These are phyloP conservation scores for Xylaria arbuscula DNA, from an alignment of 2,329 filamentous ascomycete species.

Conservation along the genomic window DNA sequence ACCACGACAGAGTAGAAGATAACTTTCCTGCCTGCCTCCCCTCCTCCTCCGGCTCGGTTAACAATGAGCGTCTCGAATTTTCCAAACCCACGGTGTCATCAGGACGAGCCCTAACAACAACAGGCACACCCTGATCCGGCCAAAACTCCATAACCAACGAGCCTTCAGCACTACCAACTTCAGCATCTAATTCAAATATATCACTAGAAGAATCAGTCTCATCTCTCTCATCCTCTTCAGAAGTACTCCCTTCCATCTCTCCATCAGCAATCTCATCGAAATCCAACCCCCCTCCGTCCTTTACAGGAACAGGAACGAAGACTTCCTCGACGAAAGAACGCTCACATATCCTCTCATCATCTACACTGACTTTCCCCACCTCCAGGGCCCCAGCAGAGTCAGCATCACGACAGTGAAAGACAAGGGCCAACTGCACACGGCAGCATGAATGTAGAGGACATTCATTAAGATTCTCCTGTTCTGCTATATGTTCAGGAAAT, in stretches of 20 bases:
- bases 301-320: background rate
- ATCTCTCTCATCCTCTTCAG: background rate
- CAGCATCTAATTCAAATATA: background rate
- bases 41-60: too few species aligned
- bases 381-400: background rate
- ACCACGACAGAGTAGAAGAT: too few species aligned
- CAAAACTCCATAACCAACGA: background rate
- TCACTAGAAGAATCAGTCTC: background rate
- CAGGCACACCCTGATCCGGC: background rate
- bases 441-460: background rate
- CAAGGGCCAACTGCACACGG: background rate
- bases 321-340: background rate
- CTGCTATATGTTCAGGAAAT: background rate
- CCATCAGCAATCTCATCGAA: background rate
- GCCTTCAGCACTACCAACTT: background rate
- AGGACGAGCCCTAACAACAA: background rate
- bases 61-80: background rate
- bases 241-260: too few species aligned
- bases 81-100: background rate
- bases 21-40: too few species aligned
- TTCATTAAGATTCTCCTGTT: background rate
- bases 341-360: background rate
- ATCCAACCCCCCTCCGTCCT: background rate
- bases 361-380: background rate
- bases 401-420: background rate